Conservation (phyloP, 495 filamentous ascomycete species). For the Saxispiralis lemnorum region DNA sequence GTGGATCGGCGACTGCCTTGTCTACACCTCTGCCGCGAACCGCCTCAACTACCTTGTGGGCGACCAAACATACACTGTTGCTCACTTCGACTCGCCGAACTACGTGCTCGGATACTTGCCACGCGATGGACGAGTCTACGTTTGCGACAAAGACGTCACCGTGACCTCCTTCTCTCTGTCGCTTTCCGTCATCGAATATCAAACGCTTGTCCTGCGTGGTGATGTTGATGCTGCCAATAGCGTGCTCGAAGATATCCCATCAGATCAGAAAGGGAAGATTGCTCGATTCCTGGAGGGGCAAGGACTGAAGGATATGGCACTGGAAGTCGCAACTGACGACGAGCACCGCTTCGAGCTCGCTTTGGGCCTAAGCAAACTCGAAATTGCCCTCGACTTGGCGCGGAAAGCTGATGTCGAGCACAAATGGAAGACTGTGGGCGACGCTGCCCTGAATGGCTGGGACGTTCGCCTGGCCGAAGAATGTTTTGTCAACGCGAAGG, state of each 20-base stretch:
- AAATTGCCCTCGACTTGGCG: constrained; percentile 72
- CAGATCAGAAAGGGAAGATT: constrained; percentile 90
- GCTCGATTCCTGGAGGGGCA: constrained; percentile 96
- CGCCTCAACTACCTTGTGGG: constrained; percentile 95
- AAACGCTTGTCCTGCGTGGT: constrained; percentile 86
- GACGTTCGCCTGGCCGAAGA: constrained; percentile 74
- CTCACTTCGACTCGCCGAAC: constrained; percentile 87
- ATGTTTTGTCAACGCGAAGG: constrained; percentile 79
- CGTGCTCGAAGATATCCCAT: constrained; percentile 61
- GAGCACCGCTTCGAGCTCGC: constrained; percentile 96
- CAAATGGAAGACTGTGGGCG: constrained; percentile 92
- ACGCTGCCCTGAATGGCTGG: constrained; percentile 75
- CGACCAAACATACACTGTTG: constrained; percentile 96
- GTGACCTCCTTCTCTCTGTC: constrained; percentile 83
- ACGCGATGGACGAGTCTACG: constrained; percentile 79
- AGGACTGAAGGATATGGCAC: constrained; percentile 83
- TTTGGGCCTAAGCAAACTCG: constrained; percentile 61
- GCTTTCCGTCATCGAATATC: constrained; percentile 88
- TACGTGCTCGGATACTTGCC: constrained; percentile 92
- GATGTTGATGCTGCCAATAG: constrained; percentile 86
- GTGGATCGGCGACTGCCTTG: constrained; percentile 97
- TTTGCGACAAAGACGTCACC: constrained; percentile 86
- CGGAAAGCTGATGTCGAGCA: constrained; percentile 72
- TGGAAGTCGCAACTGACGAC: constrained; percentile 87
- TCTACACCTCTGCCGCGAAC: constrained; percentile 94